Percentiles rank a stretch among this genome's conserved stretches.
These are phyloP conservation scores for Rhizopogon roseolus DNA, from an alignment of 768 basidiomycete genomes.

Conservation along the genomic window DNA sequence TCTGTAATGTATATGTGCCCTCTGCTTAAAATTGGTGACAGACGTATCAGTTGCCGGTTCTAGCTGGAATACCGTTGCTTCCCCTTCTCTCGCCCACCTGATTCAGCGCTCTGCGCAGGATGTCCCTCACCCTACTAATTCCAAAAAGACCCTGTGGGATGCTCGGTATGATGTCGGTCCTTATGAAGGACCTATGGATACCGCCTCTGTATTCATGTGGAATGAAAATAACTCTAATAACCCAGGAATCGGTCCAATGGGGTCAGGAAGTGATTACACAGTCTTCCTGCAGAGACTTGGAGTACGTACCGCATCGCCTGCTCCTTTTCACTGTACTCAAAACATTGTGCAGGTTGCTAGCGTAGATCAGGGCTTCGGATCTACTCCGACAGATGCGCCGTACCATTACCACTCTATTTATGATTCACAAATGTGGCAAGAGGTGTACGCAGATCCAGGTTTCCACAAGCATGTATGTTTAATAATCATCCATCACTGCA, in stretches of 20 bases:
- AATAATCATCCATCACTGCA: neutral
- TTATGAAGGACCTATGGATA: slow-evolving; percentile 37
- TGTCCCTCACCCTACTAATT: slow-evolving; percentile 52
- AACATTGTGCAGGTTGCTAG: slow-evolving; percentile 27
- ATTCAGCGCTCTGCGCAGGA: slow-evolving; percentile 48
- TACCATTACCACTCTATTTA: slow-evolving; percentile 80
- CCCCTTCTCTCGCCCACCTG: slow-evolving; percentile 64
- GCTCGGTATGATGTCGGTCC: slow-evolving; percentile 51
- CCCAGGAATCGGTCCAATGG: slow-evolving; percentile 48
- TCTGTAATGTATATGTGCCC: slow-evolving; percentile 1
- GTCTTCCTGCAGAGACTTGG: slow-evolving; percentile 84
- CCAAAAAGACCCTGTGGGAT: slow-evolving; percentile 52
- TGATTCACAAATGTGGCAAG: slow-evolving; percentile 70
- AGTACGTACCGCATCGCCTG: slow-evolving; percentile 31
- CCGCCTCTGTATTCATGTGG: slow-evolving; percentile 38
- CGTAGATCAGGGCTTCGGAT: slow-evolving; percentile 24
- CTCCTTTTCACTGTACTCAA: neutral
- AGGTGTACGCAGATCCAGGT: slow-evolving; percentile 69
- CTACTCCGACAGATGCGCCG: slow-evolving; percentile 46
- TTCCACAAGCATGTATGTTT: slow-evolving; percentile 53
- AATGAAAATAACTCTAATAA: slow-evolving; percentile 26
- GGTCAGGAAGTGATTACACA: slow-evolving; percentile 88
- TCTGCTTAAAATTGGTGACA: slow-evolving; percentile 12
- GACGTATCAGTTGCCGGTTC: slow-evolving; percentile 54
- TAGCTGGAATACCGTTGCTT: slow-evolving; percentile 44